Evolutionary conservation across 2,329 filamentous ascomycete genomes (phyloP), one percentile per base, ranked within the genome.

Genomic region (Diaporthe ilicicola): DNA sequence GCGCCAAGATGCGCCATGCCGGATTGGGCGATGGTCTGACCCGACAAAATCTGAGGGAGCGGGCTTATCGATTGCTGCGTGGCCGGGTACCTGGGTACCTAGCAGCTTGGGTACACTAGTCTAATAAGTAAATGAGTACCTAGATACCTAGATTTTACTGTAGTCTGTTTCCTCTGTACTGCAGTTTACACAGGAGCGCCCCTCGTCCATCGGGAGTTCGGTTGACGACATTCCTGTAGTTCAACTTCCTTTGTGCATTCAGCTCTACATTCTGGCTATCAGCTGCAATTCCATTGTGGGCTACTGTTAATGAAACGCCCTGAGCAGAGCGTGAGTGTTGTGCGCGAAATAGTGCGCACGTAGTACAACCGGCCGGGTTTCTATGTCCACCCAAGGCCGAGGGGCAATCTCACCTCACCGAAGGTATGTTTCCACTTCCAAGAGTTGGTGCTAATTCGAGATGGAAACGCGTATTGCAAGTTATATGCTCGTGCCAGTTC

Each of bases 31-130:
- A 55, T 72, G 50, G 71, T 48, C 7, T 17, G 39, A 50, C 69
- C 71, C 71, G 69, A 73, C 71, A 71, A 59, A 70, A 70, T 53
- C 48, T 42, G 32, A 29, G n/a, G 19, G 29, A 17, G 50, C 39
- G 34, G 4, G 37, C 24, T 55, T 62, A 54, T 62, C 62, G 48
- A 73, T 71, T 71, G 71, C 56, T 6, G 50, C 10, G 42, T 62
- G 50, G 62, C 42, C 34, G 56, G 70, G 19, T 27, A 50, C 22
- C 50, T 39, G 15, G 37, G 9, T 15, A 37, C 62, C 34, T 53
- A 34, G 8, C 46, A 15, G 27, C n/a, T n/a, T n/a, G n/a, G n/a
- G n/a, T n/a, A n/a, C n/a, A n/a, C n/a, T n/a, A n/a, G n/a, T n/a
- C n/a, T n/a, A n/a, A n/a, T n/a, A n/a, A n/a, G n/a, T n/a, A n/a